phyloP scores from a whole-genome alignment of 345 rosid species.

The Citrus mangshanensis region DNA sequence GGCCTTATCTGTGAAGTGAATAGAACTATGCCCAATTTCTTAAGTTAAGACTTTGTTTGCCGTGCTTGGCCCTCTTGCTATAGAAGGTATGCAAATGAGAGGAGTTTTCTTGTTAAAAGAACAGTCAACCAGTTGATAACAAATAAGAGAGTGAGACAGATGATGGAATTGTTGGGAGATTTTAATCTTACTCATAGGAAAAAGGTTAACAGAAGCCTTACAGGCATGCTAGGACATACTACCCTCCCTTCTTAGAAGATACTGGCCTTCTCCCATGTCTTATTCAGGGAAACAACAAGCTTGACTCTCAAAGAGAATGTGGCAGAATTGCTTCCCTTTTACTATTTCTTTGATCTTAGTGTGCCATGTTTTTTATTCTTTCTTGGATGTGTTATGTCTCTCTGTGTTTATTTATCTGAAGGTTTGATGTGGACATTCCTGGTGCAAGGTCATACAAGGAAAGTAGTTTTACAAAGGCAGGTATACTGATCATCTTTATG shows the following conservation, averaged over 20 bases:
- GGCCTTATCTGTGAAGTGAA: background rate
- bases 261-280: too few species aligned
- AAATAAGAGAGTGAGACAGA: background rate
- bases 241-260: too few species aligned
- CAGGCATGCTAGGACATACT: background rate
- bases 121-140: background rate
- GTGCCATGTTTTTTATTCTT: background rate
- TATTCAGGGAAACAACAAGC: too few species aligned
- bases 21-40: background rate
- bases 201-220: background rate
- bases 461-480: slow-evolving; percentile 86
- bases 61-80: background rate
- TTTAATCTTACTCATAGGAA: background rate
- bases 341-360: background rate
- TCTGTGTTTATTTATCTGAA: slow-evolving; percentile 18
- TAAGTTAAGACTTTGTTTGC: background rate
- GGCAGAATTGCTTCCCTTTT: background rate
- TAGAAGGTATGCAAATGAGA: background rate
- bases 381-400: background rate
- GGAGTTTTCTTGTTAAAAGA: background rate
- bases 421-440: slow-evolving; percentile 94
- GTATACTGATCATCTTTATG: slow-evolving; percentile 25
- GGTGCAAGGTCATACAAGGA: slow-evolving; percentile 83
- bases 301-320: background rate
- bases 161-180: background rate